A percentile compares a stretch with the other conserved stretches of the same genome.
phyloP scores from a whole-genome alignment of 2,329 filamentous ascomycete genomes.

The Scedosporium apiospermum region DNA sequence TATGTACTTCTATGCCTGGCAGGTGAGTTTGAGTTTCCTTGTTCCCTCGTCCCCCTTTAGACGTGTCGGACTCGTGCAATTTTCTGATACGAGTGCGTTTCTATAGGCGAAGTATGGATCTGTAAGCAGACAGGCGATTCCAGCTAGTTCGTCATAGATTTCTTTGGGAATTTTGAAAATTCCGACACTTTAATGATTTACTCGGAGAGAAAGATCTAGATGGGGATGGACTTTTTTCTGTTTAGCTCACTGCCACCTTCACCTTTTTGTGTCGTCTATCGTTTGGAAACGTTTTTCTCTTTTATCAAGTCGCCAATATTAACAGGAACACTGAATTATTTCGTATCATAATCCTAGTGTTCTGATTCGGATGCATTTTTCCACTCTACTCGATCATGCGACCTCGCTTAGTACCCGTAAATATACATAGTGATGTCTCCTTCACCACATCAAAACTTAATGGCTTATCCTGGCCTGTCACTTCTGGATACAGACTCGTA shows the following conservation, averaged over 20 bases:
- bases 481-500: too few relatives aligned
- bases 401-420: too few relatives aligned
- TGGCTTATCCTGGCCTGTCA: too few relatives aligned
- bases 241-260: not conserved
- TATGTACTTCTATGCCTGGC: constrained; percentile 97
- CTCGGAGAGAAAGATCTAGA: not conserved
- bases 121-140: constrained; percentile 42
- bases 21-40: constrained; percentile 26
- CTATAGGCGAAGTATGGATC: constrained; percentile 74
- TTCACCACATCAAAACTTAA: too few relatives aligned
- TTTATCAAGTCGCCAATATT: too few relatives aligned
- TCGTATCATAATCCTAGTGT: too few relatives aligned
- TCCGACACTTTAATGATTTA: not conserved
- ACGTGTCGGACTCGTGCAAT: not conserved
- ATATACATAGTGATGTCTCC: too few relatives aligned
- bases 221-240: not conserved
- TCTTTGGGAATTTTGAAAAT: not conserved
- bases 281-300: not conserved
- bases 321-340: too few relatives aligned
- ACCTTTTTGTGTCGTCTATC: not conserved
- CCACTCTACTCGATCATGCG: too few relatives aligned
- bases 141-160: constrained; percentile 4
- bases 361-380: too few relatives aligned
- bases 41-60: not conserved
- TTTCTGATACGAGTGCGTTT: not conserved